Conservation (phyloP, 345 rosid species). For the Boechera divaricarpa region DNA sequence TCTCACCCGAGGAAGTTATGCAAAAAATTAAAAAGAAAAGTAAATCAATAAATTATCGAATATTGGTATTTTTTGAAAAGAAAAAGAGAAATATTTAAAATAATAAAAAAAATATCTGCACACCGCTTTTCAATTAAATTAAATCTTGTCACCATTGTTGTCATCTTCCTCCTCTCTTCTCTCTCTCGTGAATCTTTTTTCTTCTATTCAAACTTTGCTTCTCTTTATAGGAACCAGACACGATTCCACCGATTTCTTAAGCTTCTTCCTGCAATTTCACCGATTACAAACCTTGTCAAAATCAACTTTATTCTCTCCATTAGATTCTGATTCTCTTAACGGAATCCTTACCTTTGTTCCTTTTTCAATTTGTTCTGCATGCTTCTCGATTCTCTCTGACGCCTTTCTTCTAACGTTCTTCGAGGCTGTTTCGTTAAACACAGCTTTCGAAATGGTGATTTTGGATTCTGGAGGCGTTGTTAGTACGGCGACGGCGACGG, state of each 20-base stretch:
- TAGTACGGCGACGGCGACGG: constrained; percentile 2
- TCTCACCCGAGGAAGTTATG: too few relatives aligned
- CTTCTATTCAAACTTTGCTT: constrained; percentile 27
- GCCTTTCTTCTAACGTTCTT: not conserved
- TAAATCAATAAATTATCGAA: too few relatives aligned
- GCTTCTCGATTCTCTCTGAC: constrained; percentile 27
- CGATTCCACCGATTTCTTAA: constrained; percentile 17
- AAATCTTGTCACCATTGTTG: constrained; percentile 44
- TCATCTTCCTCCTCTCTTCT: constrained; percentile 36
- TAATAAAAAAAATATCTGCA: not conserved
- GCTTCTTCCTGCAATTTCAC: constrained; percentile 7
- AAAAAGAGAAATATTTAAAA: not conserved
- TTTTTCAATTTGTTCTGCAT: constrained; percentile 27
- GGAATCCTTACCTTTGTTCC: not conserved
- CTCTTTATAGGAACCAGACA: constrained; percentile 31
- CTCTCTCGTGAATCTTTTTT: constrained; percentile 42
- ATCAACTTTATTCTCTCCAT: not conserved
- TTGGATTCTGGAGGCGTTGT: constrained; percentile 46
- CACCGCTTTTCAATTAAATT: constrained; percentile 31
- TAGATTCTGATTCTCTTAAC: constrained; percentile 35
- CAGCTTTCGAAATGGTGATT: constrained; percentile 47
- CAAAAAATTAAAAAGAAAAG: not conserved
- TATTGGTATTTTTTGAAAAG: not conserved
- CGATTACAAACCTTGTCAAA: not conserved
- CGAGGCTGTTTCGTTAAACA: not conserved